Percentiles rank a stretch among this genome's conserved stretches.
These are phyloP conservation scores for Saturnispora mendoncae DNA, from an alignment of 805 yeast species.

Conservation along the genomic window DNA sequence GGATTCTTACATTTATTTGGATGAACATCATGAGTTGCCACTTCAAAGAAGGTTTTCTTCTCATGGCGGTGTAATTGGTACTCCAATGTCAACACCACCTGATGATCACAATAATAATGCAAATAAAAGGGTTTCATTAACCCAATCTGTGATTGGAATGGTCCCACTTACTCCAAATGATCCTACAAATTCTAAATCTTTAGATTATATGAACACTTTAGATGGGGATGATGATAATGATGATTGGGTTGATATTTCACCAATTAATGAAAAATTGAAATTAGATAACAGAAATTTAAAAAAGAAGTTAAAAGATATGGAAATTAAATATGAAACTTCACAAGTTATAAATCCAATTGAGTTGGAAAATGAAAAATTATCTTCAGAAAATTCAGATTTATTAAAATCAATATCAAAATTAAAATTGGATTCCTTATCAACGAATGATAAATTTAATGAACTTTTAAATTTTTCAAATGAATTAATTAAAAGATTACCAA, in stretches of 20 bases:
- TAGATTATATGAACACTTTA: constrained; percentile 5
- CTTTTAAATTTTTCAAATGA: constrained; percentile 2
- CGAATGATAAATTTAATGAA: constrained; percentile 4
- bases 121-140: constrained; percentile 18
- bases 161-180: constrained; percentile 2
- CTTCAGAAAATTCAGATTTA: constrained; percentile 10
- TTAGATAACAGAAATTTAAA: constrained; percentile 13
- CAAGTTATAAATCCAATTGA: constrained; percentile 10
- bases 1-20: constrained; percentile 6
- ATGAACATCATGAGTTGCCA: constrained; percentile 2
- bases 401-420: constrained; percentile 10
- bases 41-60: constrained; percentile 11
- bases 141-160: constrained; percentile 17
- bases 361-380: constrained; percentile 12
- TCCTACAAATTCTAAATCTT: neutral
- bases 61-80: constrained; percentile 15
- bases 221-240: constrained; percentile 11
- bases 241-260: constrained; percentile 15
- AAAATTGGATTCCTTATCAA: constrained; percentile 7
- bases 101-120: constrained; percentile 2
- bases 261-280: constrained; percentile 12
- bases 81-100: constrained; percentile 17
- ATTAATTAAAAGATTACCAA: constrained; percentile 13
- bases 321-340: constrained; percentile 14
- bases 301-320: constrained; percentile 15